Conservation (phyloP, 2,329 filamentous ascomycete genomes). For the Metarhizium brunneum region DNA sequence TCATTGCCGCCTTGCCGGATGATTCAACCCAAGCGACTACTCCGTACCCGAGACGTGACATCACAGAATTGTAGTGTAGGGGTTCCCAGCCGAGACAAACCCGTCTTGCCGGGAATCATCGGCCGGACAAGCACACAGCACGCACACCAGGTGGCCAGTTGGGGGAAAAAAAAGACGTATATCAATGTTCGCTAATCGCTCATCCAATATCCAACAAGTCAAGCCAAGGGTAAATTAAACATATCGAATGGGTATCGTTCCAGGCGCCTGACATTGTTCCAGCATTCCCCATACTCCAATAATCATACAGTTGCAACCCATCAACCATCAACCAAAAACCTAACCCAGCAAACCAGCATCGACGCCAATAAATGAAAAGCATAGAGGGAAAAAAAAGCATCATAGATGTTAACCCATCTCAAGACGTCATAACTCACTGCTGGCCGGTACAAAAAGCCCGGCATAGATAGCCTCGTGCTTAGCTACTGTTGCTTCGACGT, state of each 20-base stretch:
- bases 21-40: too few species aligned
- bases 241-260: conserved; percentile 10
- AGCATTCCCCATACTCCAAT: background rate
- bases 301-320: background rate
- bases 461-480: conserved; percentile 1
- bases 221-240: background rate
- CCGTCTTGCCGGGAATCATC: too few species aligned
- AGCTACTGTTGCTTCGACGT: background rate
- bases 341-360: background rate
- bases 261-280: conserved; percentile 7
- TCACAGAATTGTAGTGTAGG: too few species aligned
- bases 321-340: background rate
- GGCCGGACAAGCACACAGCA: too few species aligned
- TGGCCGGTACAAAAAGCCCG: background rate
- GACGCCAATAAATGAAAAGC: conserved; percentile 2
- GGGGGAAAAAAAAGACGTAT: too few species aligned
- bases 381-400: background rate
- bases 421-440: too few species aligned
- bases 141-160: too few species aligned
- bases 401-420: too few species aligned
- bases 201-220: background rate
- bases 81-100: too few species aligned
- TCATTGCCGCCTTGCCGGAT: too few species aligned
- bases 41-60: too few species aligned
- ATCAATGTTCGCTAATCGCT: background rate